Evolutionary conservation across 2,329 filamentous ascomycete genomes (phyloP).

Genomic region (Blastomyces parvus): DNA sequence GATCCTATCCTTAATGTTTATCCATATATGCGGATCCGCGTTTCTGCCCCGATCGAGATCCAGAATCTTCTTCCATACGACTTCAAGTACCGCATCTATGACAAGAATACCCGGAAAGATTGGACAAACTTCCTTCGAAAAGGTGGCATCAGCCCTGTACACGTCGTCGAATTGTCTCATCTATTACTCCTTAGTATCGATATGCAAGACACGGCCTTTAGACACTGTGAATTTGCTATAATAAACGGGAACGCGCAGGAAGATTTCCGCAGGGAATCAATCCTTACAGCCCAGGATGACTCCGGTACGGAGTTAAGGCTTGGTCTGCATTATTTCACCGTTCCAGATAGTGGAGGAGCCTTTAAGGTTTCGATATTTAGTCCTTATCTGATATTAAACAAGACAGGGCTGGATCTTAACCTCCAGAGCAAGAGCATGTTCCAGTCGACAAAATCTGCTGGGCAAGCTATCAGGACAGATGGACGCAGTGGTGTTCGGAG

Average conservation of each 20-base stretch:
- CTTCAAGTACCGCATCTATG: constrained; percentile 98
- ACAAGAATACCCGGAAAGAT: constrained; percentile 96
- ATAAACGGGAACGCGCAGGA: constrained; percentile 84
- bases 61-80: constrained; percentile 94
- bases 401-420: constrained; percentile 80
- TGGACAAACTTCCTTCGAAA: constrained; percentile 98
- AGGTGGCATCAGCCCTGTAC: constrained; percentile 91
- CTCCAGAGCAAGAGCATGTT: constrained; percentile 84
- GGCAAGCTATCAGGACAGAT: constrained; percentile 57
- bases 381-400: constrained; percentile 90
- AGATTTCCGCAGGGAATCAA: constrained; percentile 78
- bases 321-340: constrained; percentile 79
- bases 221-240: constrained; percentile 90
- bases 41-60: constrained; percentile 85
- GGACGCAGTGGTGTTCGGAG: constrained; percentile 51
- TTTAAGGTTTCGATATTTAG: constrained; percentile 95
- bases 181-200: constrained; percentile 85
- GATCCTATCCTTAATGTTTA: constrained; percentile 78
- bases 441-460: constrained; percentile 72
- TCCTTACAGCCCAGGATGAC: constrained; percentile 72
- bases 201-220: constrained; percentile 93
- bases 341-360: constrained; percentile 85
- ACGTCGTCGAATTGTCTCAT: constrained; percentile 93
- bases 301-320: constrained; percentile 70
- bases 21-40: constrained; percentile 85